Evolutionary conservation across 257 asterid species (phyloP), one percentile per base, ranked within the genome.

Genomic region (Fraxinus pennsylvanica): DNA sequence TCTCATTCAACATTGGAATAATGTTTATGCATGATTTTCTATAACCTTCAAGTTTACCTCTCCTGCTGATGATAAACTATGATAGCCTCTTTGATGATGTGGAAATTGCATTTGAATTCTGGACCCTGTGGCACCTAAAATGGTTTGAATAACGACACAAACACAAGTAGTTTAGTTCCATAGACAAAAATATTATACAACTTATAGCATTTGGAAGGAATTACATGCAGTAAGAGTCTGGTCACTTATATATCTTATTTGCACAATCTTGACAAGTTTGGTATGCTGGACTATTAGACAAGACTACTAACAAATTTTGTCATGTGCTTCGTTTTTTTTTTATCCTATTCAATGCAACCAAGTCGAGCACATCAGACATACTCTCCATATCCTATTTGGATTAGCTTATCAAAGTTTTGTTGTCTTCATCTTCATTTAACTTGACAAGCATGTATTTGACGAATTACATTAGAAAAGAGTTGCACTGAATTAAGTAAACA

Each of bases 111-210:
- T 33, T 68, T 89, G 82, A 79, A 80, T 70, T 84, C 91, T 87
- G 32, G 91, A 85, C 78, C 92, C 93, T 79, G 84, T 79, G 41
- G 78, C 84, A 80, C 81, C 92, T 83, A 83, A 45, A 85, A 65
- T 17, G 76, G 6, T 29, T 33, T 35, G 19, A 78, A 61, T 39
- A 77, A 14, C 38, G 36, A 10, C 17, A n/a, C 15, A 19, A 71
- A 38, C 32, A 14, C 57, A 15, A 47, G 54, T 45, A 45, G 57
- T 47, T 47, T 14, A 47, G 54, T 47, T 47, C 57, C n/a, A 47
- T 12, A 43, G 52, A 43, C 52, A 43, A 43, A 43, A 43, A 12
- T 43, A 12, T 43, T 12, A 43, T 43, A 43, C 52, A 12, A 12
- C 12, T 39, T 32, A 19, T 52, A 54, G 25, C n/a, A 5, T 17